Base-by-base conservation (phyloP, 1,284 basidiomycete species). In the Trametes polyzona region DNA sequence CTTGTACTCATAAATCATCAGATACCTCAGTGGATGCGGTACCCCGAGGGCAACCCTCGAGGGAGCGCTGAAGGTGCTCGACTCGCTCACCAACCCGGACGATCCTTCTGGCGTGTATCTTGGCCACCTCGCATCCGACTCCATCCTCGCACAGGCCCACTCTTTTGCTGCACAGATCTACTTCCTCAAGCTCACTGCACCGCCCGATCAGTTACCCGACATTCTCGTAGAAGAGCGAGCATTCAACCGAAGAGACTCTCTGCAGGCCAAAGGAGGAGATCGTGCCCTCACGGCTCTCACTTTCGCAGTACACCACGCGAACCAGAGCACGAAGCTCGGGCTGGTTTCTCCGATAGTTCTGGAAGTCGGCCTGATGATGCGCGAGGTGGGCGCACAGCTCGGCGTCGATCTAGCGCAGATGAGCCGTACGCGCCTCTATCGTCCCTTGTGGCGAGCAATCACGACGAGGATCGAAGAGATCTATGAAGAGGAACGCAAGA, bases 21-120 rank as follows among this genome's bases (percentile, higher is more conserved):
- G 59, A 30, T 58, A 55, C 36, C 24, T 61, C 12, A 55, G 52
- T 26, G 59, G 52, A 9, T 57, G 59, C n/a, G 48, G 51, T 6
- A 54, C 37, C 16, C 37, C 36, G 23, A 55, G 39, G 11, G 27
- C 32, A 12, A 55, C 30, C 32, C 11, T 24, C 2, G 59, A 61
- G 32, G 55, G 52, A n/a, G 59, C 59, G 9, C 52, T 61, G 21
- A 52, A 27, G 33, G 16, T 37, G 4, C 59, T 58, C 30, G 59
- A 61, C 29, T 27, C 53, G 1, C 19, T 61, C 37, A 27, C 42
- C 23, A 53, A 58, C 14, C 50, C 53, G 1, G 19, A 21, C 27
- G 37, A 43, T n/a, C 26, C 23, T 1, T 6, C 16, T 11, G 41
- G 16, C 8, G 23, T 36, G 5, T 52, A 52, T 26, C 6, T 47